Evolutionary conservation across 2,329 filamentous ascomycete species (phyloP), one percentile per base, ranked within the genome.

Genomic region (Stagonosporopsis vannaccii): DNA sequence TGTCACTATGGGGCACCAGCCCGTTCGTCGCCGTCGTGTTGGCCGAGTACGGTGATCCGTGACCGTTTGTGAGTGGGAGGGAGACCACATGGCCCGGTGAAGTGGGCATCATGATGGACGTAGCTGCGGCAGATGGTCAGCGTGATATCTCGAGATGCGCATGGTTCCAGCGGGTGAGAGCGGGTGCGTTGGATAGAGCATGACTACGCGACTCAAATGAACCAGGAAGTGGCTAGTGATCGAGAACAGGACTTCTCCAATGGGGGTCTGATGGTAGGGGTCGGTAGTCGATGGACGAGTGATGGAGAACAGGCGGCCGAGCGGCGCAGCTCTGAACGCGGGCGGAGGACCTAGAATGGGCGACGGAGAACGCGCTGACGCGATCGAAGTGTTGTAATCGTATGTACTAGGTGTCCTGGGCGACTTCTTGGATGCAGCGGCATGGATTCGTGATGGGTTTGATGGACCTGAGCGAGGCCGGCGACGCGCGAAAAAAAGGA

Each of bases 41-140:
- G 66, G 81, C 80, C 62, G 81, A 78, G 62, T 79, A 77, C 66
- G 85, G 83, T 72, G 85, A 85, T 68, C 81, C 73, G 76, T 88
- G 84, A 72, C 89, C 89, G 78, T 92, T 90, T 70, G 84, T 82
- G 72, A 86, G 81, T 78, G 85, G 82, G 77, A 87, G 81, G 69
- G 83, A 81, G 73, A 85, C 83, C 78, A 82, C 83, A 80, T 85
- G 85, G 69, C 77, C 74, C 81, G 89, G 86, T 74, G 81, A 84
- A 80, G 82, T 82, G 77, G 82, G 81, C 79, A 85, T 83, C 78
- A 82, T 79, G 81, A 84, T 82, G 82, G 84, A 86, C 83, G 83
- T 83, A 80, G 82, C 84, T 86, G 62, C 64, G 60, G 57, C 60
- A 75, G 71, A 76, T 73, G 67, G 77, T 80, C 74, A 81, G 79